Conservation (phyloP, 164 flowering plant species). For the Sextonia rubra region DNA sequence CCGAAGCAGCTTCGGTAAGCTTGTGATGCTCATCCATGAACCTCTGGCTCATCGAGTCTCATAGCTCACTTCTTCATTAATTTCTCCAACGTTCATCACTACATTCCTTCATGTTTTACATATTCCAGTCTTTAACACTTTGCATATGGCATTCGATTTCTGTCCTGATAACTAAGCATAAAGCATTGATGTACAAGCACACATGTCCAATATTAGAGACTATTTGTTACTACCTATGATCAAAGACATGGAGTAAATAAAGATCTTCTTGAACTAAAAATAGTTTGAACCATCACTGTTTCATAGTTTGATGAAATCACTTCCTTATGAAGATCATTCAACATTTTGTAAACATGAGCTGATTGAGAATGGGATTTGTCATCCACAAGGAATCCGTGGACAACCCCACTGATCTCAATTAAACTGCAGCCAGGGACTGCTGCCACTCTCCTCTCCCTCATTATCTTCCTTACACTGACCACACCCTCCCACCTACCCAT, state of each 20-base stretch:
- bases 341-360: conserved; percentile 4
- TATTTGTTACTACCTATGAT: neutral
- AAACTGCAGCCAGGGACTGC: conserved; percentile 14
- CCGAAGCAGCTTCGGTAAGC: conserved; percentile 19
- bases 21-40: conserved; percentile 57
- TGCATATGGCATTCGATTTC: no score
- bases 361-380: conserved; percentile 14
- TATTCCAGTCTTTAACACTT: no score
- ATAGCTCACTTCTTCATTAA: no score
- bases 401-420: conserved; percentile 11
- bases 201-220: no score
- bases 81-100: no score
- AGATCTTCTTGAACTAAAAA: neutral
- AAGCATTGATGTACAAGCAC: neutral
- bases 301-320: neutral
- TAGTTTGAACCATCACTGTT: neutral
- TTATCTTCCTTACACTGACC: conserved; percentile 12
- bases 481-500: conserved; percentile 17
- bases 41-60: conserved; percentile 84
- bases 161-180: neutral
- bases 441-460: conserved; percentile 14
- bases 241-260: neutral
- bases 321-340: conserved; percentile 9
- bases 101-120: no score
- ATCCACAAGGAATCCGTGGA: conserved; percentile 12